Percentiles rank a stretch among this genome's conserved stretches.
These are phyloP conservation scores for Amylostereum chailletii DNA, from an alignment of 1,284 basidiomycete species.

Conservation along the genomic window DNA sequence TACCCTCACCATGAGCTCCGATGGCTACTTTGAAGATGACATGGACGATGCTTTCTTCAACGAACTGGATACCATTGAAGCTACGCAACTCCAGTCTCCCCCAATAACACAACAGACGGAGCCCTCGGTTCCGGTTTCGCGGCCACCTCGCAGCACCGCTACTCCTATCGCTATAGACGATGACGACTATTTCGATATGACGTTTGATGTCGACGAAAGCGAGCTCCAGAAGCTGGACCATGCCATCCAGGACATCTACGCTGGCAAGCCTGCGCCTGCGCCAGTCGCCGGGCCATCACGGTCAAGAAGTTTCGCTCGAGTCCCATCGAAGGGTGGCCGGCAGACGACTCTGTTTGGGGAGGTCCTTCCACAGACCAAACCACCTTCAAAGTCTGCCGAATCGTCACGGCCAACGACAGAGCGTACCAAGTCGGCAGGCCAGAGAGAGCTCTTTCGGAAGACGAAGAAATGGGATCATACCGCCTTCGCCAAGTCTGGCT, in stretches of 20 bases:
- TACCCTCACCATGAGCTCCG: constrained; percentile 47
- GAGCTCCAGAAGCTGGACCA: constrained; percentile 41
- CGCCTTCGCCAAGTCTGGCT: constrained; percentile 70
- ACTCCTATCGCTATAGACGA: constrained; percentile 25
- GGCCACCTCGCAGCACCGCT: constrained; percentile 2
- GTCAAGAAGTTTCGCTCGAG: constrained; percentile 13
- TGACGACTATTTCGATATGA: constrained; percentile 39
- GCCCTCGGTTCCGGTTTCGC: constrained; percentile 3
- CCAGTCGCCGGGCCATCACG: constrained; percentile 23
- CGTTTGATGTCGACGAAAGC: constrained; percentile 45
- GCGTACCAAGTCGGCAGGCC: constrained; percentile 31
- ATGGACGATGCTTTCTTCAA: constrained; percentile 39
- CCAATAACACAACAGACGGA: constrained; percentile 7
- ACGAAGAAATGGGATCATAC: constrained; percentile 85
- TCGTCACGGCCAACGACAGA: constrained; percentile 25
- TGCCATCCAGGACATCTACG: constrained; percentile 40
- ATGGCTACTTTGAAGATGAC: constrained; percentile 57
- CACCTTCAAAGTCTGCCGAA: constrained; percentile 21
- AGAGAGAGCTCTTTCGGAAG: constrained; percentile 42
- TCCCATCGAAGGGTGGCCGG: constrained; percentile 29
- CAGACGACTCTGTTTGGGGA: constrained; percentile 66
- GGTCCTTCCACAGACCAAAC: constrained; percentile 25
- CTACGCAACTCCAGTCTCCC: constrained; percentile 31
- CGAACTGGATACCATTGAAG: constrained; percentile 63
- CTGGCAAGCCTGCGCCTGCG: constrained; percentile 19